Conservation (phyloP, 2,329 filamentous ascomycete species). For the Aspergillus quadricinctus region DNA sequence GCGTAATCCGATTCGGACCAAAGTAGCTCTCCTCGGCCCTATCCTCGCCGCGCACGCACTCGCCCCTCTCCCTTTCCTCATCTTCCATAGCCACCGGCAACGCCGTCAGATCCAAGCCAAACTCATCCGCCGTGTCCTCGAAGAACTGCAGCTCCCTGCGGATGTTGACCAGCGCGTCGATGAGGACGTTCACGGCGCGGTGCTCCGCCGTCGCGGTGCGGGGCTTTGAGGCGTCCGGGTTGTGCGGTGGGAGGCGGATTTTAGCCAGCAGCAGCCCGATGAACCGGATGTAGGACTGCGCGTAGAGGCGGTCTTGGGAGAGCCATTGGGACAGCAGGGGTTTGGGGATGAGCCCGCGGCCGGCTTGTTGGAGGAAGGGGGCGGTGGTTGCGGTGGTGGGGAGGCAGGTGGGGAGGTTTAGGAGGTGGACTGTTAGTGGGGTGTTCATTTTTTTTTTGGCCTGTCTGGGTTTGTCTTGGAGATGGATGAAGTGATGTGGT, state of each 20-base stretch:
- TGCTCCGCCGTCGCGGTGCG: conserved; percentile 41
- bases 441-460: conserved; percentile 21
- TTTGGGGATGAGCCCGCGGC: conserved; percentile 57
- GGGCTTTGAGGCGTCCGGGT: conserved; percentile 27
- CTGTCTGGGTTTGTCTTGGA: background rate
- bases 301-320: conserved; percentile 67
- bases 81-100: conserved; percentile 23
- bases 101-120: conserved; percentile 50
- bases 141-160: conserved; percentile 65
- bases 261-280: conserved; percentile 61
- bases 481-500: too few species aligned
- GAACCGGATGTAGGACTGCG: conserved; percentile 65
- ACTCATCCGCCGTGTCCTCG: conserved; percentile 58
- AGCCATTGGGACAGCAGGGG: conserved; percentile 61
- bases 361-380: conserved; percentile 62
- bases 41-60: background rate
- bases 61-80: conserved; percentile 24
- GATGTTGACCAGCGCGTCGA: conserved; percentile 62
- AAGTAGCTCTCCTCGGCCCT: conserved; percentile 8
- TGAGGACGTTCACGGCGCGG: conserved; percentile 58
- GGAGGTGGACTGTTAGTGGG: conserved; percentile 55
- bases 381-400: conserved; percentile 59
- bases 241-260: conserved; percentile 49
- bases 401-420: conserved; percentile 44
- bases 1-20: conserved; percentile 44